Evolutionary conservation across 208 protist genomes (phyloP).

Genomic region (Crithidia sp.): DNA sequence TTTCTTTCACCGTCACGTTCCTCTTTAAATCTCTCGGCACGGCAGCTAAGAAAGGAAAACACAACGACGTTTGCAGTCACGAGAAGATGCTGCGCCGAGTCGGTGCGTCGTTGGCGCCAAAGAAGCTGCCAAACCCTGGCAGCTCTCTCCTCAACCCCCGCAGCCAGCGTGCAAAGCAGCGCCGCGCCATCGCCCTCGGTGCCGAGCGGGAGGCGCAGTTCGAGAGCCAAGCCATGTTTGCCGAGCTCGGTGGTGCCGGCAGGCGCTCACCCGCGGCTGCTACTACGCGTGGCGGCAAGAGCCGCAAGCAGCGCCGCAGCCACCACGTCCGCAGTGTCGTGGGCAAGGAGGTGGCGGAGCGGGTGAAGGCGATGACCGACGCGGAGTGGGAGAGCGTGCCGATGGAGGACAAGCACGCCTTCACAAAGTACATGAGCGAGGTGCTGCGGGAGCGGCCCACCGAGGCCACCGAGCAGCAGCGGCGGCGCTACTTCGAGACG

Average conservation of each 20-base stretch:
- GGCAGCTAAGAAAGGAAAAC: not conserved
- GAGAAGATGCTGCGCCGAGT: slow-evolving; percentile 21
- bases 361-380: slow-evolving; percentile 76
- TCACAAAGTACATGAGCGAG: slow-evolving; percentile 74
- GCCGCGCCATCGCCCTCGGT: slow-evolving; percentile 38
- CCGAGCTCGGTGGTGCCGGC: slow-evolving; percentile 46
- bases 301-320: slow-evolving; percentile 45
- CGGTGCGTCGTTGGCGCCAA: slow-evolving; percentile 10
- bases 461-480: slow-evolving; percentile 83
- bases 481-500: slow-evolving; percentile 87
- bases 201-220: slow-evolving; percentile 39
- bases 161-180: slow-evolving; percentile 62
- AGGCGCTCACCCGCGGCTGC: not conserved
- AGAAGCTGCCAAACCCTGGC: slow-evolving; percentile 48
- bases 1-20: too few relatives aligned
- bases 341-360: slow-evolving; percentile 61
- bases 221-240: slow-evolving; percentile 68
- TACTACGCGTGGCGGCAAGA: slow-evolving; percentile 20
- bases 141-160: slow-evolving; percentile 78
- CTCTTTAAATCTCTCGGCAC: too few relatives aligned
- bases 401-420: slow-evolving; percentile 81
- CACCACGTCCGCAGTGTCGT: slow-evolving; percentile 40
- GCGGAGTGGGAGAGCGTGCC: slow-evolving; percentile 80
- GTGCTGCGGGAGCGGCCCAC: slow-evolving; percentile 67
- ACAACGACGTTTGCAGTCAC: not conserved